Conservation (phyloP, 139 green algal genomes). For the Monoraphidium neglectum region DNA sequence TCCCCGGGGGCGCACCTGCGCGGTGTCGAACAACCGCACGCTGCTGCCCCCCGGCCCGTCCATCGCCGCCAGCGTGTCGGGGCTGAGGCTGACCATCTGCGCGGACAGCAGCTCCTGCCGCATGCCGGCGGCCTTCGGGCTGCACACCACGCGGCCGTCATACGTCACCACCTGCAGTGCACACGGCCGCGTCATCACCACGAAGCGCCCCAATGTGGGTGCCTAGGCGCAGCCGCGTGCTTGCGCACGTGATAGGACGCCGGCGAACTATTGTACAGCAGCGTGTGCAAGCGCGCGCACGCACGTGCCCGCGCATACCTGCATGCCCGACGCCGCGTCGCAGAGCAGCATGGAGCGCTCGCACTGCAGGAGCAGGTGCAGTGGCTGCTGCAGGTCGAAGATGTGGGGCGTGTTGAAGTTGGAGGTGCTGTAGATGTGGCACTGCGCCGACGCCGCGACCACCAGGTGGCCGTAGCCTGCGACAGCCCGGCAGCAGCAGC, state of each 20-base stretch:
- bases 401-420: slow-evolving; percentile 78
- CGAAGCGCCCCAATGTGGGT: too few relatives aligned
- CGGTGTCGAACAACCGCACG: slow-evolving; percentile 73
- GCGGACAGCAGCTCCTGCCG: slow-evolving; percentile 63
- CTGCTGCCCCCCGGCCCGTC: slow-evolving; percentile 38
- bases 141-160: slow-evolving; percentile 70
- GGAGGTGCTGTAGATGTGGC: slow-evolving; percentile 64
- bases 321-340: slow-evolving; percentile 55
- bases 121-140: slow-evolving; percentile 63
- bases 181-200: too few relatives aligned
- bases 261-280: too few relatives aligned
- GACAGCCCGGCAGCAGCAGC: too few relatives aligned
- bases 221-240: too few relatives aligned
- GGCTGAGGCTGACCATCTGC: slow-evolving; percentile 61
- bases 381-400: slow-evolving; percentile 68
- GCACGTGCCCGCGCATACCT: slow-evolving; percentile 8
- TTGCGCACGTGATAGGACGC: too few relatives aligned
- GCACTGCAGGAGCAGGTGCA: slow-evolving; percentile 63
- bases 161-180: slow-evolving; percentile 63
- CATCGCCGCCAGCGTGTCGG: slow-evolving; percentile 72
- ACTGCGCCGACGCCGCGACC: slow-evolving; percentile 74
- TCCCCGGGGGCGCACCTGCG: slow-evolving; percentile 23
- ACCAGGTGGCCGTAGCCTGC: slow-evolving; percentile 75
- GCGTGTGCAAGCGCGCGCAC: too few relatives aligned
- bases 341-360: slow-evolving; percentile 64